phyloP scores from a whole-genome alignment of 2,329 filamentous ascomycete species.

The Cyphellophora attinorum region DNA sequence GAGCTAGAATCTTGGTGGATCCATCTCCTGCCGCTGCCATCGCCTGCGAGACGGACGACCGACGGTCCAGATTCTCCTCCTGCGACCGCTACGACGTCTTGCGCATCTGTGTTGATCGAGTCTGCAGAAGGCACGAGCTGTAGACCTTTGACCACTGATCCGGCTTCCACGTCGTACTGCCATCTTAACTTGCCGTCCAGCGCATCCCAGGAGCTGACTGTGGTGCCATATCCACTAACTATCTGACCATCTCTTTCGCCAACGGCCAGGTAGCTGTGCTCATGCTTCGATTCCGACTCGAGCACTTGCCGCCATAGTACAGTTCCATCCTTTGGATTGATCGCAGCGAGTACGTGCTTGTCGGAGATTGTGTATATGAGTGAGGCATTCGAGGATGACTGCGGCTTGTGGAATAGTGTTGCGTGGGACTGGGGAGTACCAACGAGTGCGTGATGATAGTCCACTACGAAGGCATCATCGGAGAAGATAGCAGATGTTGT shows the following conservation, averaged over 20 bases:
- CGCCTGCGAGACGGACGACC: constrained; percentile 54
- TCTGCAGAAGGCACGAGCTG: constrained; percentile 20
- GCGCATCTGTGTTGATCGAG: constrained; percentile 44
- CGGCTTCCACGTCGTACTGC: constrained; percentile 52
- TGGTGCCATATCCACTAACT: constrained; percentile 59
- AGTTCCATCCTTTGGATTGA: constrained; percentile 77
- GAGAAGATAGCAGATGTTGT: constrained; percentile 54
- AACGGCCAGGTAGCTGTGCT: constrained; percentile 15
- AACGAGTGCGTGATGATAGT: constrained; percentile 86
- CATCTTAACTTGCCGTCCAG: constrained; percentile 70
- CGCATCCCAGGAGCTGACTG: constrained; percentile 74
- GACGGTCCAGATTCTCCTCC: constrained; percentile 51
- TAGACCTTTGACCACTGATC: constrained; percentile 22
- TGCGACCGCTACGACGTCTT: constrained; percentile 61
- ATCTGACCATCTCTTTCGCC: constrained; percentile 69
- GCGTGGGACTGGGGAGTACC: constrained; percentile 71
- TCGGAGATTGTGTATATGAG: constrained; percentile 88
- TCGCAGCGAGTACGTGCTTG: constrained; percentile 69
- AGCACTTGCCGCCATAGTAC: constrained; percentile 78
- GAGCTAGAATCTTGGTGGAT: constrained; percentile 55
- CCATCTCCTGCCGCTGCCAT: constrained; percentile 68
- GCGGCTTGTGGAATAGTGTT: constrained; percentile 90
- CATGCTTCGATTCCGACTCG: constrained; percentile 29
- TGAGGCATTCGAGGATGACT: constrained; percentile 71
- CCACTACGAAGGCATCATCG: constrained; percentile 84